These are phyloP conservation scores for Sophora flavescens DNA, from an alignment of 306 rosid species.

Conservation along the genomic window DNA sequence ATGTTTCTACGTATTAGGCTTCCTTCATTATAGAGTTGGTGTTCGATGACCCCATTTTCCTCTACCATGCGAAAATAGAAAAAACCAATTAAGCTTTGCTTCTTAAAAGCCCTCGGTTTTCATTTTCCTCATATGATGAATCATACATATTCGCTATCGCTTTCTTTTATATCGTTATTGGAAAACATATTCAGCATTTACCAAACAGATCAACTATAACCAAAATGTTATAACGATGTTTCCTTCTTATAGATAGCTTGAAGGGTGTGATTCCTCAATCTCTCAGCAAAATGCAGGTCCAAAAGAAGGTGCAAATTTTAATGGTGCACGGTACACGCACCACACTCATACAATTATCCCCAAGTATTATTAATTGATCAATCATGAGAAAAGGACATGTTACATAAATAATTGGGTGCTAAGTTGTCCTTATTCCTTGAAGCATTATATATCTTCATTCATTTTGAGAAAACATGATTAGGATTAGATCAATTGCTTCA, in stretches of 20 bases:
- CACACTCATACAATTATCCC: not conserved
- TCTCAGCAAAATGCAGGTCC: slow-evolving; percentile 30
- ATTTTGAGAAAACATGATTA: slow-evolving; percentile 50
- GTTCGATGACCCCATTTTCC: not conserved
- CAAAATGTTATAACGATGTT: slow-evolving; percentile 3
- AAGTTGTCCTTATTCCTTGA: slow-evolving; percentile 27
- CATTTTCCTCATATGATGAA: slow-evolving; percentile 28
- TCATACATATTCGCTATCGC: slow-evolving; percentile 1
- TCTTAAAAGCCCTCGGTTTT: slow-evolving; percentile 5
- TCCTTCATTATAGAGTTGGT: no score
- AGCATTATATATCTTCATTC: slow-evolving; percentile 34
- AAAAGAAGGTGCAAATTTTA: slow-evolving; percentile 40
- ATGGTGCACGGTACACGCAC: slow-evolving; percentile 41
- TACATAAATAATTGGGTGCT: slow-evolving; percentile 31
- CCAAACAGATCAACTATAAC: slow-evolving; percentile 45
- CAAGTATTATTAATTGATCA: slow-evolving; percentile 18
- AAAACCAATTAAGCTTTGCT: slow-evolving; percentile 7
- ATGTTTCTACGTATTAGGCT: no score
- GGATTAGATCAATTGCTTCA: slow-evolving; percentile 33
- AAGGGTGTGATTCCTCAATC: slow-evolving; percentile 33
- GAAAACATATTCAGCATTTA: slow-evolving; percentile 46
- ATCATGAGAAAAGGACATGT: slow-evolving; percentile 41
- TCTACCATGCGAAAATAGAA: not conserved
- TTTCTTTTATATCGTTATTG: slow-evolving; percentile 21
- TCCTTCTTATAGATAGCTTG: slow-evolving; percentile 45